A percentile compares a stretch with the other conserved stretches of the same genome.
phyloP scores from a whole-genome alignment of 768 basidiomycete genomes.

The Panellus pusillus region DNA sequence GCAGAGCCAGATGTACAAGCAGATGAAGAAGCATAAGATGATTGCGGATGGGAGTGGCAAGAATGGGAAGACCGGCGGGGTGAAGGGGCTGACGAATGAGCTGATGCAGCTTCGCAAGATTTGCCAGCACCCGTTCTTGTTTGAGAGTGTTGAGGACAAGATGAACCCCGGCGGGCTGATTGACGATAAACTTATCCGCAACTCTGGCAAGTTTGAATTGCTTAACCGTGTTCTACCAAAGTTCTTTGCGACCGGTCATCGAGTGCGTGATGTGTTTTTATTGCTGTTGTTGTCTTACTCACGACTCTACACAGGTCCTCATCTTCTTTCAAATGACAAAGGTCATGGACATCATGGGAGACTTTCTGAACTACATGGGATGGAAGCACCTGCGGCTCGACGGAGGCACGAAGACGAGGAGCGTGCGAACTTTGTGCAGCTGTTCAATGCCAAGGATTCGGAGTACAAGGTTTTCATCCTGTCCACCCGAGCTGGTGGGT shows the following conservation, averaged over 20 bases:
- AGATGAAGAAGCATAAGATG: conserved; percentile 99
- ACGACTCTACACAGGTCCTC: conserved; percentile 59
- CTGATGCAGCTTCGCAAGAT: conserved; percentile 98
- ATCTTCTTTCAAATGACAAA: conserved; percentile 99
- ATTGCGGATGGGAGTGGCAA: conserved; percentile 78
- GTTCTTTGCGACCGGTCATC: conserved; percentile 88
- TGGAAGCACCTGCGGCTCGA: conserved; percentile 92
- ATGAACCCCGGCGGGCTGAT: conserved; percentile 81
- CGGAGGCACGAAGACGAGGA: conserved; percentile 97
- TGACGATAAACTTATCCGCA: conserved; percentile 82
- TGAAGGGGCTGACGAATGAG: conserved; percentile 91
- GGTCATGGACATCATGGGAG: conserved; percentile 98
- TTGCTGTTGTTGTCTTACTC: background rate
- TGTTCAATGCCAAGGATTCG: conserved; percentile 88
- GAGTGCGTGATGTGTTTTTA: conserved; percentile 46
- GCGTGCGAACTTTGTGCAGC: conserved; percentile 79
- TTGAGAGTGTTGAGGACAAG: conserved; percentile 92
- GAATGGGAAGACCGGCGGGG: conserved; percentile 75
- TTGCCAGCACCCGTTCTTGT: conserved; percentile 96
- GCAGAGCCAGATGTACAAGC: conserved; percentile 91
- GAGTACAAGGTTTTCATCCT: conserved; percentile 91
- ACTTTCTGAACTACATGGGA: conserved; percentile 85
- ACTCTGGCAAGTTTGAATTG: conserved; percentile 92
- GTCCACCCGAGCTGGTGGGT: conserved; percentile 90
- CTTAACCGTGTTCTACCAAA: conserved; percentile 91